A percentile compares a stretch with the other conserved stretches of the same genome.
phyloP scores from a whole-genome alignment of 208 protist genomes.

The Leishmania braziliensis region DNA sequence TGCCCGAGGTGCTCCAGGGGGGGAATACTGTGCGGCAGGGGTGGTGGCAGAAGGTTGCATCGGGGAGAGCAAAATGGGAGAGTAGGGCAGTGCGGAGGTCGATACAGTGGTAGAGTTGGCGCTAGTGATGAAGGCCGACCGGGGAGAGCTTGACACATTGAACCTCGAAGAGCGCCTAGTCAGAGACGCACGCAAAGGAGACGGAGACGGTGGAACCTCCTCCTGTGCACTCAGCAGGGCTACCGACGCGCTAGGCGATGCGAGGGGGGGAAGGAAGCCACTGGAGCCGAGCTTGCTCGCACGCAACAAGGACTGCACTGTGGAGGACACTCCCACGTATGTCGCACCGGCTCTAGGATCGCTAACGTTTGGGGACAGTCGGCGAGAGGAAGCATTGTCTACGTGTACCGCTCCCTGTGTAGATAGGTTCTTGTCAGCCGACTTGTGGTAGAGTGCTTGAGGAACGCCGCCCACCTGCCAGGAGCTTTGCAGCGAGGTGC shows the following conservation, averaged over 20 bases:
- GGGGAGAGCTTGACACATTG: neutral
- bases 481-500: neutral
- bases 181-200: neutral
- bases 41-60: neutral
- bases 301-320: neutral
- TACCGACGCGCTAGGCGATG: neutral
- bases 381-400: neutral
- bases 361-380: neutral
- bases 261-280: neutral
- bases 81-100: neutral
- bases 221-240: slow-evolving; percentile 2
- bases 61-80: neutral
- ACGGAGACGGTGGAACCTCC: slow-evolving; percentile 2
- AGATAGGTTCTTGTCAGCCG: neutral
- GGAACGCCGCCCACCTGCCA: neutral
- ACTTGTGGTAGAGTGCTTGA: neutral
- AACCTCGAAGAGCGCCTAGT: neutral
- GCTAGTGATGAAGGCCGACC: neutral
- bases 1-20: neutral
- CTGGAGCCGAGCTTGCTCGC: neutral
- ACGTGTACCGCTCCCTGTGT: neutral
- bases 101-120: neutral
- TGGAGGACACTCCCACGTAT: neutral
- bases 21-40: neutral
- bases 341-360: neutral